phyloP scores from a whole-genome alignment of 805 yeast genomes.

The Priceomyces medius region DNA sequence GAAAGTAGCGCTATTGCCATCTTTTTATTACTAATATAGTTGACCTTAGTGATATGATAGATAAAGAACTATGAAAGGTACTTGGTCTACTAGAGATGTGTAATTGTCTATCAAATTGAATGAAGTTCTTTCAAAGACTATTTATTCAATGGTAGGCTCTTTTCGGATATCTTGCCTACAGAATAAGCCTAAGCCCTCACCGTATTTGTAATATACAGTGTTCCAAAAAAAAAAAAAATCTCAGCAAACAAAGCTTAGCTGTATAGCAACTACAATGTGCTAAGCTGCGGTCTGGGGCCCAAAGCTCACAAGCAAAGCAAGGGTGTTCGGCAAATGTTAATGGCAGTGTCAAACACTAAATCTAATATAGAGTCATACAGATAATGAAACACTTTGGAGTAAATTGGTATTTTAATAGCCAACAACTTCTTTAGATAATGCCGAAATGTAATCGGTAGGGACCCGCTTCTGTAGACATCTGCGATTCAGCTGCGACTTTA shows the following conservation, averaged over 20 bases:
- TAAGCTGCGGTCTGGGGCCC: not conserved
- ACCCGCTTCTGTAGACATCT: no score
- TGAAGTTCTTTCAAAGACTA: no score
- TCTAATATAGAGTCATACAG: no score
- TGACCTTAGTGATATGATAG: not conserved
- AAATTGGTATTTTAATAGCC: no score
- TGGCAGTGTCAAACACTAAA: constrained; percentile 1
- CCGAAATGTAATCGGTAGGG: no score
- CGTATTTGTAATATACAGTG: constrained; percentile 1
- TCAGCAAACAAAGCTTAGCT: not conserved
- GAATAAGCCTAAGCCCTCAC: not conserved
- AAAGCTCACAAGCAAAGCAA: constrained; percentile 3
- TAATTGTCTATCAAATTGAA: no score
- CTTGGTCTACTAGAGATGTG: no score
- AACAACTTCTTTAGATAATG: no score
- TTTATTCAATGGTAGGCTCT: not conserved
- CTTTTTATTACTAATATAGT: not conserved
- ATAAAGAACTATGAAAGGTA: not conserved
- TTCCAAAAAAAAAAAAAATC: not conserved
- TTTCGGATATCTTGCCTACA: not conserved
- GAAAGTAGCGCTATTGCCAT: not conserved
- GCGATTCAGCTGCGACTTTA: no score
- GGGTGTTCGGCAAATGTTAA: not conserved
- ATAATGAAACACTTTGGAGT: no score
- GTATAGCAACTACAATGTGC: not conserved